Evolutionary conservation across 352 stramenopile genomes (phyloP).

Genomic region (Pythium aquatile): DNA sequence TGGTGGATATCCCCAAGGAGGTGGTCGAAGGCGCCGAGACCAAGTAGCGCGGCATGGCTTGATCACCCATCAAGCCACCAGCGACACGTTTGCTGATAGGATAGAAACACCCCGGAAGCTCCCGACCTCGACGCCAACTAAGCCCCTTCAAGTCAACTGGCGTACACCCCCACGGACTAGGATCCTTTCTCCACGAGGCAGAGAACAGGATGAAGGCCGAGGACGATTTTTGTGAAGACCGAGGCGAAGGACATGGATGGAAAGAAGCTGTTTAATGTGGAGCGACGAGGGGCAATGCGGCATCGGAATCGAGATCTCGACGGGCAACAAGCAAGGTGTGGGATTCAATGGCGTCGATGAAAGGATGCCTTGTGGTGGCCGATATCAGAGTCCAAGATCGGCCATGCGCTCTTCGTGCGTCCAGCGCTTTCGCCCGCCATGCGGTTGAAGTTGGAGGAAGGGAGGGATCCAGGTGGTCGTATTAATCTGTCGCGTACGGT

Average conservation of each 20-base stretch:
- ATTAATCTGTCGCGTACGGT: constrained; percentile 26
- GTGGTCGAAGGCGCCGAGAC: constrained; percentile 14
- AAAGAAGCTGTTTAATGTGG: constrained; percentile 1
- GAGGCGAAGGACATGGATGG: neutral
- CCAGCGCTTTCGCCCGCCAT: neutral
- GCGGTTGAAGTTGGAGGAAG: constrained; percentile 23
- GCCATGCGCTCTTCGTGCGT: neutral
- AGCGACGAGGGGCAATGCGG: neutral
- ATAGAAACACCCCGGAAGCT: neutral
- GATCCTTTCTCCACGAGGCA: neutral
- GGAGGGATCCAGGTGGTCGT: constrained; percentile 4
- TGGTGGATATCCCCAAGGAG: constrained; percentile 30
- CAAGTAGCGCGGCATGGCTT: constrained; percentile 13
- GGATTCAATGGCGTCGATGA: neutral
- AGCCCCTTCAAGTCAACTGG: neutral
- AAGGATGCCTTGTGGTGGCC: neutral
- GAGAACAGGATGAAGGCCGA: neutral
- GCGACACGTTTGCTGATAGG: constrained; percentile 2
- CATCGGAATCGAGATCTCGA: neutral
- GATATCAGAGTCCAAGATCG: neutral
- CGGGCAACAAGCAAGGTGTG: neutral
- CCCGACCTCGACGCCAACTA: neutral
- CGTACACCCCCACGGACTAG: neutral
- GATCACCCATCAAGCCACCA: neutral
- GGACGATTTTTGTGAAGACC: neutral